These are phyloP conservation scores for Fusarium nanum DNA, from an alignment of 2,329 filamentous ascomycete species.

Conservation along the genomic window DNA sequence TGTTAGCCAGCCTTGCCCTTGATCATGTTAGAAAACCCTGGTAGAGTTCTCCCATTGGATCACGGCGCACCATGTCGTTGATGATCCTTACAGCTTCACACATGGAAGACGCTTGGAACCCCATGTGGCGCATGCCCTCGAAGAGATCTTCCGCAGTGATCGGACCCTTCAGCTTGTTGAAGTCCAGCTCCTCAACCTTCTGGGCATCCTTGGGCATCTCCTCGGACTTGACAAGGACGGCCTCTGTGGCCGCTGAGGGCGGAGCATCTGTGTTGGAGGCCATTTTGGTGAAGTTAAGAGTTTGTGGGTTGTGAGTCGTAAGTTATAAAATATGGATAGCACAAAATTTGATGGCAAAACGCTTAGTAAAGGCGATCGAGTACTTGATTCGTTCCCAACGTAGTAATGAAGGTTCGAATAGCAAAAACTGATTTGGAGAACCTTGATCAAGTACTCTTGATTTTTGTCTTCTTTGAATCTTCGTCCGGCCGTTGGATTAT, in stretches of 20 bases:
- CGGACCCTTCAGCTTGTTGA: constrained; percentile 80
- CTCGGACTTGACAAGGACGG: constrained; percentile 86
- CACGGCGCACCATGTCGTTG: constrained; percentile 84
- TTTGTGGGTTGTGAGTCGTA: constrained; percentile 4
- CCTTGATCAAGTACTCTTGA: not conserved
- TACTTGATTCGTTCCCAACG: not conserved
- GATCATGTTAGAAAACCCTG: not conserved
- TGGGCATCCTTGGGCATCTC: constrained; percentile 82
- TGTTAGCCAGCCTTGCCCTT: constrained; percentile 13
- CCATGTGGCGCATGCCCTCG: constrained; percentile 85
- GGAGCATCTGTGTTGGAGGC: constrained; percentile 54
- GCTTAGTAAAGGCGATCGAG: not conserved
- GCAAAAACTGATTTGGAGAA: not conserved
- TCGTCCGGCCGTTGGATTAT: not conserved
- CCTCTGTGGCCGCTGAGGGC: constrained; percentile 76
- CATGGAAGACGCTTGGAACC: constrained; percentile 77
- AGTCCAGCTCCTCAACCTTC: constrained; percentile 91
- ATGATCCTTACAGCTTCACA: constrained; percentile 91
- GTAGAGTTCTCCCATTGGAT: not conserved
- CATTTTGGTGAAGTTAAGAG: constrained; percentile 43
- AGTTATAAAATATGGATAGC: constrained; percentile 11
- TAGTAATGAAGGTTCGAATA: not conserved
- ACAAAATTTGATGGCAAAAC: constrained; percentile 3
- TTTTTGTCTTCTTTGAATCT: not conserved
- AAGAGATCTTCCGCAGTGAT: constrained; percentile 90